Evolutionary conservation across 768 basidiomycete species (phyloP).

Genomic region (Mycena pura): DNA sequence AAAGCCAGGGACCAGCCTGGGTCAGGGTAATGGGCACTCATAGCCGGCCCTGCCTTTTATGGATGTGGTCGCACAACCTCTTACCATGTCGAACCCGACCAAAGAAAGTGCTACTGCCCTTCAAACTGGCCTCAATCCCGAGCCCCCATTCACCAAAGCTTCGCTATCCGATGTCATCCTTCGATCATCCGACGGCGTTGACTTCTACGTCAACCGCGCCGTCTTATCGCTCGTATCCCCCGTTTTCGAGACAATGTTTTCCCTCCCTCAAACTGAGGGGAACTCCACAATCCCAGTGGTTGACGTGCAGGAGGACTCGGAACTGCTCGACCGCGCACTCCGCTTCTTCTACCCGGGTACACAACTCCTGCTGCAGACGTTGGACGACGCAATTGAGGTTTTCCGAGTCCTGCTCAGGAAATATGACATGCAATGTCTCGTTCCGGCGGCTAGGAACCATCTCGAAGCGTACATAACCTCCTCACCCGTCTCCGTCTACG

Average conservation of each 20-base stretch:
- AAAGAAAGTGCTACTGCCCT: no score
- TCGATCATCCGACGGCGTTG: not conserved
- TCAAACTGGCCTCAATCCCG: not conserved
- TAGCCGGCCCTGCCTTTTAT: no score
- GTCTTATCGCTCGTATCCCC: not conserved
- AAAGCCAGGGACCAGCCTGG: no score
- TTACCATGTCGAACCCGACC: no score
- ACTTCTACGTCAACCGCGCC: not conserved
- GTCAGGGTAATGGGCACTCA: no score
- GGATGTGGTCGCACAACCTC: no score
- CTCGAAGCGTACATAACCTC: not conserved
- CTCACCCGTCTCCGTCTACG: not conserved
- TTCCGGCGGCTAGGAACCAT: not conserved
- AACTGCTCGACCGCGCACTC: not conserved
- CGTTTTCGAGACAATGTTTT: not conserved
- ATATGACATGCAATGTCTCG: not conserved
- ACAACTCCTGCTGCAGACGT: not conserved
- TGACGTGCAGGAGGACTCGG: not conserved
- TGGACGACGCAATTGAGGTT: not conserved
- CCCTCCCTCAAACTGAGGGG: not conserved
- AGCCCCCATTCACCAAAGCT: not conserved
- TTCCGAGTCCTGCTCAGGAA: not conserved
- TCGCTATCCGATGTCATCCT: not conserved
- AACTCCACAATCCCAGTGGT: not conserved
- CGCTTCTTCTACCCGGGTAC: not conserved